A percentile compares a stretch with the other conserved stretches of the same genome.
Conservation (phyloP, 306 rosid species). For the Glycyrrhiza uralensis region DNA sequence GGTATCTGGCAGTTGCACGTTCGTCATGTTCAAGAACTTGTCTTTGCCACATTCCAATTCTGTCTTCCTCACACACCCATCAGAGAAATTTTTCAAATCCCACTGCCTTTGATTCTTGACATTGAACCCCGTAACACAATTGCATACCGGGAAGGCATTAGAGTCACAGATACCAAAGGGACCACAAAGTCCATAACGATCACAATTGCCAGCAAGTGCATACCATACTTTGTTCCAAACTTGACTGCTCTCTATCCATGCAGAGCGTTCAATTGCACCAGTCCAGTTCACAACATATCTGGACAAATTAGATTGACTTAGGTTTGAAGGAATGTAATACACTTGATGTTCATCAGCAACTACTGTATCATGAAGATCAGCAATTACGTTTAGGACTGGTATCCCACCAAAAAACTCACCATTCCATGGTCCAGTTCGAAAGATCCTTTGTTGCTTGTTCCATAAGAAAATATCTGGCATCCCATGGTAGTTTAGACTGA, state of each 20-base stretch:
- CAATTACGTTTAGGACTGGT: constrained; percentile 25
- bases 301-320: constrained; percentile 15
- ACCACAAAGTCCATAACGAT: constrained; percentile 44
- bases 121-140: constrained; percentile 39
- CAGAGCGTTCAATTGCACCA: constrained; percentile 30
- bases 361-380: constrained; percentile 21
- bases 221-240: constrained; percentile 46
- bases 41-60: constrained; percentile 6
- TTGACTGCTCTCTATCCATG: constrained; percentile 32
- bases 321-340: constrained; percentile 29
- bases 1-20: constrained; percentile 17
- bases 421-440: constrained; percentile 65
- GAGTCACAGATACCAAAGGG: constrained; percentile 59
- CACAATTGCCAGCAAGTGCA: constrained; percentile 39
- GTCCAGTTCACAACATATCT: constrained; percentile 29
- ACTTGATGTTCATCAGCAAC: constrained; percentile 25
- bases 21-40: background rate
- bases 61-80: constrained; percentile 17
- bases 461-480: constrained; percentile 48
- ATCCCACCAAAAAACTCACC: constrained; percentile 47
- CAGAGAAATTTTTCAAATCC: constrained; percentile 44
- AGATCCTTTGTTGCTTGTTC: background rate
- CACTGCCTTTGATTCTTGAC: constrained; percentile 38
- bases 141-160: constrained; percentile 47
- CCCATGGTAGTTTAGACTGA: constrained; percentile 39